phyloP scores from a whole-genome alignment of 345 rosid species.

The Corchorus olitorius region DNA sequence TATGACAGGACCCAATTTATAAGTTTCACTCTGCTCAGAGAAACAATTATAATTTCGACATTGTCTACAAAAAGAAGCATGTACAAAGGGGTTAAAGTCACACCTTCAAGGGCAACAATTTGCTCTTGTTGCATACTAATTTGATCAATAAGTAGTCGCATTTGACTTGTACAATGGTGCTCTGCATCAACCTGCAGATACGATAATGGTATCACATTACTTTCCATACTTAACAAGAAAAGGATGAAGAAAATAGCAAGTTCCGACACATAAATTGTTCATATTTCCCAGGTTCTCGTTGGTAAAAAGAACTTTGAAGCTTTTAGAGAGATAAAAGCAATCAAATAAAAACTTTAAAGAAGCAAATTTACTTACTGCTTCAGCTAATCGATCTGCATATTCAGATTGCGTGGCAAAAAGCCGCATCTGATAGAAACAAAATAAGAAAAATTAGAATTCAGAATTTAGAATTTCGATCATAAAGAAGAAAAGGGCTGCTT shows the following conservation, averaged over 20 bases:
- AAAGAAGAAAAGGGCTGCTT: neutral
- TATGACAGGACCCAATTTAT: neutral
- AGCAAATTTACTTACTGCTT: slow-evolving; percentile 52
- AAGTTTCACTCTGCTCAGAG: neutral
- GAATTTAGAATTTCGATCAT: neutral
- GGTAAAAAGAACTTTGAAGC: neutral
- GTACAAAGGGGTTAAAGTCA: neutral
- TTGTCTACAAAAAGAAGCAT: neutral
- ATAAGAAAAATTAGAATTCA: neutral
- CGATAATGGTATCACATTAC: neutral
- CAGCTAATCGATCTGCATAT: slow-evolving; percentile 76
- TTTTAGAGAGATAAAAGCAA: neutral
- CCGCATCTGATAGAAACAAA: slow-evolving; percentile 49
- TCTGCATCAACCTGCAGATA: slow-evolving; percentile 71
- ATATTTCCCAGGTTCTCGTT: neutral
- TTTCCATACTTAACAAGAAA: neutral
- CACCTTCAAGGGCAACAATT: slow-evolving; percentile 84
- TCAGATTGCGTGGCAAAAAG: slow-evolving; percentile 81
- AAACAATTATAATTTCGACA: neutral
- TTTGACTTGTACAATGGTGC: slow-evolving; percentile 75
- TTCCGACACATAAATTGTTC: neutral
- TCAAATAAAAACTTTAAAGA: neutral
- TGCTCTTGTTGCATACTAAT: slow-evolving; percentile 70
- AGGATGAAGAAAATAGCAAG: neutral
- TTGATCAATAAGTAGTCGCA: slow-evolving; percentile 74